These are phyloP conservation scores for Metarhizium rileyi DNA, from an alignment of 2,329 filamentous ascomycete species.

Conservation along the genomic window DNA sequence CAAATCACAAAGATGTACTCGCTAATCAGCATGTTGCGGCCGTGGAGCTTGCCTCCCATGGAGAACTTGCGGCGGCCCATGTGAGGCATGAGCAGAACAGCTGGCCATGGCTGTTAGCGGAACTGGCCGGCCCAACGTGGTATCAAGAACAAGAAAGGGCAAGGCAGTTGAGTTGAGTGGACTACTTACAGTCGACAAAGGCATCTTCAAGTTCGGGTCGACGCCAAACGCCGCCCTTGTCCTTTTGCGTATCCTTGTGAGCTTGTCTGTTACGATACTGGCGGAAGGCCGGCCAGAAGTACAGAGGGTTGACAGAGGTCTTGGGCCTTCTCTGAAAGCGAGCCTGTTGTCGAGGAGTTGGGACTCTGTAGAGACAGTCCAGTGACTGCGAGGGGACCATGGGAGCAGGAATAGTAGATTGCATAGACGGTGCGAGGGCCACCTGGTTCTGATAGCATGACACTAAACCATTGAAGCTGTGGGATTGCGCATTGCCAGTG, in stretches of 20 bases:
- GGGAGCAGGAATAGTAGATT: constrained; percentile 40
- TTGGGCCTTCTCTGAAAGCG: constrained; percentile 25
- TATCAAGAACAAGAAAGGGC: neutral
- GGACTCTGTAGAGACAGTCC: constrained; percentile 29
- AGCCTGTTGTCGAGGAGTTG: constrained; percentile 26
- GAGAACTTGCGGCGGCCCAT: constrained; percentile 59
- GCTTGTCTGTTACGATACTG: constrained; percentile 57
- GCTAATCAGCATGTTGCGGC: constrained; percentile 61
- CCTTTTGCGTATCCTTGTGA: constrained; percentile 50
- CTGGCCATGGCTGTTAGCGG: constrained; percentile 24
- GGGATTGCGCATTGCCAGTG: constrained; percentile 40
- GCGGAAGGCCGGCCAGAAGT: constrained; percentile 51
- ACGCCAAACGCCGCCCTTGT: constrained; percentile 46
- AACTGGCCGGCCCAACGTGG: neutral
- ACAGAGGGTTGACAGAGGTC: constrained; percentile 46
- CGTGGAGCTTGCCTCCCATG: constrained; percentile 52
- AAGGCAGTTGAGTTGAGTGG: no score
- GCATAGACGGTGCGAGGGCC: constrained; percentile 33
- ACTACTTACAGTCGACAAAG: constrained; percentile 53
- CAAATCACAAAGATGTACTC: constrained; percentile 49
- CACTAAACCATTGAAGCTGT: constrained; percentile 30
- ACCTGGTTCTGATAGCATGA: constrained; percentile 35
- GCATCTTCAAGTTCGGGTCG: constrained; percentile 51
- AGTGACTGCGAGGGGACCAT: constrained; percentile 41
- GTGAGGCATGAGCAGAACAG: constrained; percentile 53